These are phyloP conservation scores for Dryas integrifolia DNA, from an alignment of 331 rosid genomes.

Conservation along the genomic window DNA sequence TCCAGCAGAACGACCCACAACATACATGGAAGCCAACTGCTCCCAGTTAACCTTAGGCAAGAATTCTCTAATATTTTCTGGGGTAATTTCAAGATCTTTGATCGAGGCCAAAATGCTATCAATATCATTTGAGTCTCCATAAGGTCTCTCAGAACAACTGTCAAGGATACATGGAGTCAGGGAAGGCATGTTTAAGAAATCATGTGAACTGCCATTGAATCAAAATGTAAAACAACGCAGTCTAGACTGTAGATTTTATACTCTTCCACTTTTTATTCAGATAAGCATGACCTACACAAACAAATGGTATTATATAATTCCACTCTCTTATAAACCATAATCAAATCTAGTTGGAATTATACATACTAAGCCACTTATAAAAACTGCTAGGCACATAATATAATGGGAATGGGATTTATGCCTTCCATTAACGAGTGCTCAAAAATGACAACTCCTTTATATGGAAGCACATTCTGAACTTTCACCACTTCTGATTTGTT, in stretches of 20 bases:
- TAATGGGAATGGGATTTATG: background rate
- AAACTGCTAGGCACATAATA: background rate
- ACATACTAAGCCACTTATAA: background rate
- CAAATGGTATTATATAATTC: background rate
- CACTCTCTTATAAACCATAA: background rate
- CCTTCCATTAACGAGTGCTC: background rate
- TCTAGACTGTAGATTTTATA: background rate
- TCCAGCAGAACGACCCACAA: constrained; percentile 62
- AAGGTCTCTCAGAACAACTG: constrained; percentile 46
- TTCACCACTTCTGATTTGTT: background rate
- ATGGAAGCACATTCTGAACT: background rate
- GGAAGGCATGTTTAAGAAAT: constrained; percentile 9
- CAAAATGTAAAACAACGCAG: background rate
- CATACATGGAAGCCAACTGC: constrained; percentile 65
- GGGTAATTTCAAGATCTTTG: constrained; percentile 54
- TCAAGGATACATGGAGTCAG: constrained; percentile 26
- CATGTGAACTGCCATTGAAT: background rate
- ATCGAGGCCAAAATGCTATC: constrained; percentile 56
- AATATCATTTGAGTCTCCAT: constrained; percentile 48
- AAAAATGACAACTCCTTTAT: background rate
- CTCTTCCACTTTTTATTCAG: background rate
- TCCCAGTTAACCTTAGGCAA: constrained; percentile 84
- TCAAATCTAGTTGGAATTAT: background rate
- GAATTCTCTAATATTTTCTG: constrained; percentile 57
- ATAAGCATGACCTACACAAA: constrained; percentile 2